phyloP scores from a whole-genome alignment of 768 basidiomycete species.

The Dacryopinax spathularia region DNA sequence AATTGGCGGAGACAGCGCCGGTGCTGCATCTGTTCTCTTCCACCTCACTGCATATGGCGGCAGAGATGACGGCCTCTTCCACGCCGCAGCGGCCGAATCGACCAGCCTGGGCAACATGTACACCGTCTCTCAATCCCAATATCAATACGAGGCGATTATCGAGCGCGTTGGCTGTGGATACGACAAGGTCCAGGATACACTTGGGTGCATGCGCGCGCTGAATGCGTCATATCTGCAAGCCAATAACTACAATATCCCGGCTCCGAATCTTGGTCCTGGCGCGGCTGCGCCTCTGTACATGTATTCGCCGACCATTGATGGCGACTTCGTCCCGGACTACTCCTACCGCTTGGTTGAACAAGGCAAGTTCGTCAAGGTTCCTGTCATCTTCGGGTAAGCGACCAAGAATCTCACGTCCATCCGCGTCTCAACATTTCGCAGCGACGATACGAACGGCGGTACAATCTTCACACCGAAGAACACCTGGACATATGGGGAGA shows the following conservation, averaged over 20 bases:
- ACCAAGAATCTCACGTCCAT: not conserved
- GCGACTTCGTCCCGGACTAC: not conserved
- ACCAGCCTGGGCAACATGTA: not conserved
- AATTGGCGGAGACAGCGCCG: slow-evolving; percentile 10
- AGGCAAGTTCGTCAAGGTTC: not conserved
- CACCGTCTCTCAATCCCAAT: not conserved
- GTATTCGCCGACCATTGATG: not conserved
- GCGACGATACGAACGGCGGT: not conserved
- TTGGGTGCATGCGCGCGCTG: slow-evolving; percentile 30
- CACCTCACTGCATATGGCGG: slow-evolving; percentile 11
- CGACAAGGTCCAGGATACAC: slow-evolving; percentile 20
- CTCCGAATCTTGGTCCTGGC: not conserved
- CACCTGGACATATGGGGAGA: not conserved
- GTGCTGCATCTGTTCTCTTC: slow-evolving; percentile 11
- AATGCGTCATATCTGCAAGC: slow-evolving; percentile 23
- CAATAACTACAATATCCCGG: slow-evolving; percentile 5
- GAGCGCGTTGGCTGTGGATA: slow-evolving; percentile 23
- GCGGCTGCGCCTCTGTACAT: not conserved
- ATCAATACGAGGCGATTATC: not conserved
- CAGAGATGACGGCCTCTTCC: slow-evolving; percentile 7
- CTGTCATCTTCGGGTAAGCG: not conserved
- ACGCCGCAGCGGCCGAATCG: not conserved
- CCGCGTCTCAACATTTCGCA: not conserved
- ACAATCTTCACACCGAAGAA: not conserved
- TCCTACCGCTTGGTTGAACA: not conserved